These are phyloP conservation scores for Meripilus lineatus DNA, from an alignment of 1,284 basidiomycete species.

Conservation along the genomic window DNA sequence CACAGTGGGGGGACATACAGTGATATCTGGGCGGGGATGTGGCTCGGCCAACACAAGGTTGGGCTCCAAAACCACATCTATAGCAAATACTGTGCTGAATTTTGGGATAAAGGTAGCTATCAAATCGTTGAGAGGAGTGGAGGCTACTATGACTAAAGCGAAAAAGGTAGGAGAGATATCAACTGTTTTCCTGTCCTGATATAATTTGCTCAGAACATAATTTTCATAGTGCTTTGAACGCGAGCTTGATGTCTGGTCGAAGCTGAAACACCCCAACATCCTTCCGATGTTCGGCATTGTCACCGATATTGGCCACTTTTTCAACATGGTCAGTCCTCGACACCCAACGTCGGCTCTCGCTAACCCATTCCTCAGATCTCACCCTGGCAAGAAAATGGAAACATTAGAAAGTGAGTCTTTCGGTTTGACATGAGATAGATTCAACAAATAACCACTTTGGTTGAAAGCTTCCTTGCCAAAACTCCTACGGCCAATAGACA, in stretches of 20 bases:
- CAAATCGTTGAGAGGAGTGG: slow-evolving; percentile 44
- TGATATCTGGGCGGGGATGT: slow-evolving; percentile 46
- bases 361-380: no score
- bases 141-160: slow-evolving; percentile 33
- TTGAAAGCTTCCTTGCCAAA: no score
- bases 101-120: slow-evolving; percentile 42
- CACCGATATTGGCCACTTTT: slow-evolving; percentile 42
- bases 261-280: slow-evolving; percentile 43
- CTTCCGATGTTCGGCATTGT: slow-evolving; percentile 50
- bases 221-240: no score
- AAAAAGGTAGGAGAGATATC: slow-evolving; percentile 27
- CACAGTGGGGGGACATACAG: slow-evolving; percentile 45
- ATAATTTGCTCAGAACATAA: no score
- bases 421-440: no score
- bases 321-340: slow-evolving; percentile 37
- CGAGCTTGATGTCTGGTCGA: slow-evolving; percentile 49
- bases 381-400: slow-evolving; percentile 50
- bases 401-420: slow-evolving; percentile 8
- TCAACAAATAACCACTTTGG: no score
- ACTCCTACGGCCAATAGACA: no score
- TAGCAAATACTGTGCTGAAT: slow-evolving; percentile 2
- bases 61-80: no score
- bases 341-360: no score
- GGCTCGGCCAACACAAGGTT: slow-evolving; percentile 44
- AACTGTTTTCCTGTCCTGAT: slow-evolving; percentile 38